Conservation (phyloP, 2,329 filamentous ascomycete genomes). For the Teratosphaeriaceae sp. region DNA sequence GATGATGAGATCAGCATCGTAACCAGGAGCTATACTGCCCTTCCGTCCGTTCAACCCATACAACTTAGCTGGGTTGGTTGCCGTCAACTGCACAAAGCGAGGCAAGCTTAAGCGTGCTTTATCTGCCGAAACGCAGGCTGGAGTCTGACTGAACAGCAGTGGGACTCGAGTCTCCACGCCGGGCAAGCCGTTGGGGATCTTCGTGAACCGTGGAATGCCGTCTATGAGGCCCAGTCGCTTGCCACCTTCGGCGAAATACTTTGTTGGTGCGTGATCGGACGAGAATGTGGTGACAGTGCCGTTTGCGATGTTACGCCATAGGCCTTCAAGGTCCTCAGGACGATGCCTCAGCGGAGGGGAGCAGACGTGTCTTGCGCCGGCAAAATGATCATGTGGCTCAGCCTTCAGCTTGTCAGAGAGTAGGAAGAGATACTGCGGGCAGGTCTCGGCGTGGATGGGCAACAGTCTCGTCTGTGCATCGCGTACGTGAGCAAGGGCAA, state of each 20-base stretch:
- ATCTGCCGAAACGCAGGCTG: slow-evolving; percentile 20
- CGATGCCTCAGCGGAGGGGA: slow-evolving; percentile 29
- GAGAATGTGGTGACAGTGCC: slow-evolving; percentile 30
- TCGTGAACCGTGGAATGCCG: slow-evolving; percentile 31
- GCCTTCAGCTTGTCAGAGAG: slow-evolving; percentile 26
- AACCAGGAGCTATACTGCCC: slow-evolving; percentile 36
- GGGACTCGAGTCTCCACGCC: slow-evolving; percentile 38
- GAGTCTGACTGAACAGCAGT: slow-evolving; percentile 32
- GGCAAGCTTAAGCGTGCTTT: slow-evolving; percentile 26
- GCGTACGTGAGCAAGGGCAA: slow-evolving; percentile 28
- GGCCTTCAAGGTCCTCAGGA: slow-evolving; percentile 26
- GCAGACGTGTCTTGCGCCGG: slow-evolving; percentile 31
- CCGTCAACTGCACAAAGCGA: slow-evolving; percentile 41
- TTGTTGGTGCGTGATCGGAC: slow-evolving; percentile 34
- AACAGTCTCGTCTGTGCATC: slow-evolving; percentile 29
- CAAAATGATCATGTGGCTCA: slow-evolving; percentile 28
- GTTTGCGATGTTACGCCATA: slow-evolving; percentile 31
- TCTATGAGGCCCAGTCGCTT: slow-evolving; percentile 34
- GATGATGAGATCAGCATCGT: slow-evolving; percentile 39
- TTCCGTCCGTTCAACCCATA: slow-evolving; percentile 37
- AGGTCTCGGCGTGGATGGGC: slow-evolving; percentile 33
- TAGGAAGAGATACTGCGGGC: slow-evolving; percentile 32
- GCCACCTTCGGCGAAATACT: slow-evolving; percentile 31
- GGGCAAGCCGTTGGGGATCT: slow-evolving; percentile 40
- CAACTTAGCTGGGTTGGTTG: slow-evolving; percentile 38